Conservation (phyloP, 1,284 basidiomycete genomes). For the Moniliophthora roreri region DNA sequence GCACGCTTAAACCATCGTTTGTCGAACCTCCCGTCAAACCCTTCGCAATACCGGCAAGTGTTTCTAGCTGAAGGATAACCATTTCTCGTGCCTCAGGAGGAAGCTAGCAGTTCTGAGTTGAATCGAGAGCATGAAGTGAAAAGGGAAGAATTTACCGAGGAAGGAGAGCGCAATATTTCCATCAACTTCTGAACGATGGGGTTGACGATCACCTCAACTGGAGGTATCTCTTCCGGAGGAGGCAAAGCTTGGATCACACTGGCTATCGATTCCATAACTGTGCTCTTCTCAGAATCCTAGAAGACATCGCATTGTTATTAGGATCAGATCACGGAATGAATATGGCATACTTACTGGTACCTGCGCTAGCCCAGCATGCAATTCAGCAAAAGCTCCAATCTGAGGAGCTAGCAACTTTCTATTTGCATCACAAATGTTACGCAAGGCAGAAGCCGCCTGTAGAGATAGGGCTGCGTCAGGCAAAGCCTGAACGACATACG, state of each 20-base stretch:
- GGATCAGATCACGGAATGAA: background rate
- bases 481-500: slow-evolving; percentile 74
- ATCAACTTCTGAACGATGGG: slow-evolving; percentile 74
- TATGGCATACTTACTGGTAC: slow-evolving; percentile 59
- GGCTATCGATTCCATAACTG: slow-evolving; percentile 86
- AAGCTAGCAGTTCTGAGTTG: slow-evolving; percentile 40
- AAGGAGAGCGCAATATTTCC: slow-evolving; percentile 55
- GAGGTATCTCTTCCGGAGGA: slow-evolving; percentile 71
- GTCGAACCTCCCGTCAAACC: slow-evolving; percentile 72
- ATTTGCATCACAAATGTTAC: slow-evolving; percentile 87
- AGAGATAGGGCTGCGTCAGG: slow-evolving; percentile 66
- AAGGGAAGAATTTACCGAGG: slow-evolving; percentile 39
- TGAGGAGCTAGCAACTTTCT: slow-evolving; percentile 76
- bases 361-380: slow-evolving; percentile 73
- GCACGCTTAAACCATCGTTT: slow-evolving; percentile 60
- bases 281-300: slow-evolving; percentile 84
- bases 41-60: slow-evolving; percentile 79
- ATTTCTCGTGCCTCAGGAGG: slow-evolving; percentile 65
- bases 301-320: background rate
- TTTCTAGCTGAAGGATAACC: slow-evolving; percentile 71
- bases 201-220: slow-evolving; percentile 77
- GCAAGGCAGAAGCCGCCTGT: slow-evolving; percentile 76
- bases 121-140: slow-evolving; percentile 4
- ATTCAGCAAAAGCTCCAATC: slow-evolving; percentile 78
- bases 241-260: slow-evolving; percentile 88